These are phyloP conservation scores for Cadophora sp. DNA, from an alignment of 2,329 filamentous ascomycete species.

Conservation along the genomic window DNA sequence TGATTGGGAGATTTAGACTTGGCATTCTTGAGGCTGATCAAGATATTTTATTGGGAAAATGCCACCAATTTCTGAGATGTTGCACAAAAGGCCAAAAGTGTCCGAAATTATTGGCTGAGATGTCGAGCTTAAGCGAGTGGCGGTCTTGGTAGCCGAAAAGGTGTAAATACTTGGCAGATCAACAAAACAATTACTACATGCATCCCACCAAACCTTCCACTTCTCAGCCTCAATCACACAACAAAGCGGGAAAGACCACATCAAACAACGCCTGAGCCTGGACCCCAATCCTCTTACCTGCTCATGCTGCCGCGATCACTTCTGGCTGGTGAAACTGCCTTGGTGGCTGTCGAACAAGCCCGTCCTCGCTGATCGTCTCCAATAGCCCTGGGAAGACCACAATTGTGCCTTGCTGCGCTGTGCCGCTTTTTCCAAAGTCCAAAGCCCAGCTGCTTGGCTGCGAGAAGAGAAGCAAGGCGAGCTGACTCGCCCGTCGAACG, in stretches of 20 bases:
- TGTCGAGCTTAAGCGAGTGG: background rate
- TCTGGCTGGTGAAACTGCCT: slow-evolving; percentile 25
- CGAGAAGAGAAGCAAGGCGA: slow-evolving; percentile 32
- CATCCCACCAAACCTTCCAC: background rate
- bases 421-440: slow-evolving; percentile 16
- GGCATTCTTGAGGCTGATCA: background rate
- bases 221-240: background rate
- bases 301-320: background rate
- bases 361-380: slow-evolving; percentile 28
- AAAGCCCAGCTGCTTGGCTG: slow-evolving; percentile 26
- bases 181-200: slow-evolving; percentile 1
- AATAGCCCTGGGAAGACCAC: slow-evolving; percentile 30
- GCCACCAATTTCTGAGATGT: background rate
- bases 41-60: background rate
- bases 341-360: slow-evolving; percentile 21
- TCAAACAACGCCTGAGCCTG: background rate
- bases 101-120: background rate
- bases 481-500: slow-evolving; percentile 27
- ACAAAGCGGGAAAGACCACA: background rate
- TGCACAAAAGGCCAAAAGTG: background rate
- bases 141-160: slow-evolving; percentile 7
- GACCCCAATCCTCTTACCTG: background rate
- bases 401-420: slow-evolving; percentile 14
- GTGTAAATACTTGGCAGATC: slow-evolving; percentile 1
- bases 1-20: background rate